Evolutionary conservation across 495 filamentous ascomycete genomes (phyloP).

Genomic region (Neurospora sublineolata): DNA sequence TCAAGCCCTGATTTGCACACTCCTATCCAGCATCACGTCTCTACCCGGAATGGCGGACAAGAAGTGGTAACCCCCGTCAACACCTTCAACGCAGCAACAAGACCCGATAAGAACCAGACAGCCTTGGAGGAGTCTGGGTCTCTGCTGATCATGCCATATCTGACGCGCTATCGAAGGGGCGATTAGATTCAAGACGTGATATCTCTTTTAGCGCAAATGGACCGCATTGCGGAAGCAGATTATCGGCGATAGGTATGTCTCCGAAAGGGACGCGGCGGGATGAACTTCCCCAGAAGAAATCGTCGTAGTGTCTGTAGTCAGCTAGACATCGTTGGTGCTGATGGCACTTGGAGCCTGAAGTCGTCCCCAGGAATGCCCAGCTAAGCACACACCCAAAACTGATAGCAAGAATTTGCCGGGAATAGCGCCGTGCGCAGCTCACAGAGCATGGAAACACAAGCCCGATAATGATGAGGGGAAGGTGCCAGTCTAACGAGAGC

Average conservation of each 20-base stretch:
- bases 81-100: neutral
- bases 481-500: neutral
- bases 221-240: neutral
- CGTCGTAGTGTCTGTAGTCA: neutral
- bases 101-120: neutral
- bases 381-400: neutral
- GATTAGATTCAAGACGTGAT: neutral
- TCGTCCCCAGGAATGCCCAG: neutral
- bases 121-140: neutral
- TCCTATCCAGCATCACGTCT: neutral
- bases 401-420: neutral
- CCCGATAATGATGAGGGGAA: neutral
- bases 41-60: neutral
- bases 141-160: neutral
- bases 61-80: neutral
- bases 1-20: constrained; percentile 9
- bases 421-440: neutral
- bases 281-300: neutral
- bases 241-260: neutral
- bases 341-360: neutral
- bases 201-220: neutral
- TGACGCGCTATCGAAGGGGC: neutral
- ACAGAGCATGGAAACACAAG: neutral
- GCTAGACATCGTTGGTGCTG: neutral
- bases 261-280: neutral